Percentiles rank a stretch among this genome's conserved stretches.
Evolutionary conservation across 2,329 filamentous ascomycete species (phyloP).

Genomic region (Septoria petroselini): DNA sequence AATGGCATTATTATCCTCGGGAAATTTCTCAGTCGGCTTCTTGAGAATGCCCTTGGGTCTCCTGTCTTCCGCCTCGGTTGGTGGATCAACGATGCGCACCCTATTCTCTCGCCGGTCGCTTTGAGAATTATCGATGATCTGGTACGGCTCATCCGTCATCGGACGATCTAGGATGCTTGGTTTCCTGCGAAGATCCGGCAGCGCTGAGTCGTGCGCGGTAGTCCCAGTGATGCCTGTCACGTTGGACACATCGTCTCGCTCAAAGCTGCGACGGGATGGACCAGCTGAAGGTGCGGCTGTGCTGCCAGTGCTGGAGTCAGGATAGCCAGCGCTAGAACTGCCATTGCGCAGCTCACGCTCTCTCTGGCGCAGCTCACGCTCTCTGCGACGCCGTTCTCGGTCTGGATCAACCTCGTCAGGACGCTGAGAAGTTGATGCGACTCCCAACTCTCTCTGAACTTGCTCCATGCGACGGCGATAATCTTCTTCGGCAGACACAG

Average conservation of each 20-base stretch:
- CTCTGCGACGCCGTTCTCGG: conserved; percentile 34
- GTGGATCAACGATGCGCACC: conserved; percentile 66
- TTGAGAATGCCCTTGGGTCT: conserved; percentile 83
- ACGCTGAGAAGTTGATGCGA: conserved; percentile 27
- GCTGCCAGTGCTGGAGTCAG: conserved; percentile 23
- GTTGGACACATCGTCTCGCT: conserved; percentile 23
- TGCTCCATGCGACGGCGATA: conserved; percentile 50
- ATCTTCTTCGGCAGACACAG: conserved; percentile 50
- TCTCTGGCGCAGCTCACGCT: conserved; percentile 35
- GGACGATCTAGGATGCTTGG: conserved; percentile 36
- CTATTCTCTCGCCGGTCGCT: conserved; percentile 39
- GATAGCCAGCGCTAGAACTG: conserved; percentile 10
- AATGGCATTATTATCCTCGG: conserved; percentile 77
- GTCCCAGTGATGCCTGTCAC: conserved; percentile 11
- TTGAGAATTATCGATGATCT: conserved; percentile 38
- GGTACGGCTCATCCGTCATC: conserved; percentile 30
- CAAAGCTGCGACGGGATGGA: conserved; percentile 24
- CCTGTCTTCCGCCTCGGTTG: conserved; percentile 59
- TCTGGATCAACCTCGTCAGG: conserved; percentile 34
- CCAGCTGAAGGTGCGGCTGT: background rate
- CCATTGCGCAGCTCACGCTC: conserved; percentile 28
- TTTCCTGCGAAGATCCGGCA: conserved; percentile 28
- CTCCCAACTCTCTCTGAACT: conserved; percentile 46
- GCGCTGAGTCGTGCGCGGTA: conserved; percentile 4
- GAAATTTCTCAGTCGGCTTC: conserved; percentile 75